phyloP scores from a whole-genome alignment of 305 asterid genomes.

The Rubia balearica region DNA sequence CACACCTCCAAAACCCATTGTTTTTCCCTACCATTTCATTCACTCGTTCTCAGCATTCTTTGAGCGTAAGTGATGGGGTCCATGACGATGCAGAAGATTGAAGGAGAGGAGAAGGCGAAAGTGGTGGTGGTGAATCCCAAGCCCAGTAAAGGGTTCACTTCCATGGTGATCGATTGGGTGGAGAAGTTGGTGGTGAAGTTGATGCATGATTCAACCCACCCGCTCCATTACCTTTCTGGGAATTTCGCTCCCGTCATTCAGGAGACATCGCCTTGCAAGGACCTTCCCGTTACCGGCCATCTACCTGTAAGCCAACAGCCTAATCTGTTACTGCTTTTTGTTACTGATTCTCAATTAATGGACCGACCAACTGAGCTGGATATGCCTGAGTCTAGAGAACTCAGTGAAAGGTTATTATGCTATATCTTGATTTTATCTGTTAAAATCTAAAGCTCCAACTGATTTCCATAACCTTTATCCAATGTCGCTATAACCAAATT shows the following conservation, averaged over 20 bases:
- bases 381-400: background rate
- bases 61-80: background rate
- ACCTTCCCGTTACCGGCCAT: conserved; percentile 56
- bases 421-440: background rate
- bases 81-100: conserved; percentile 8
- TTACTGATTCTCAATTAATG: background rate
- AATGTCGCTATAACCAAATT: background rate
- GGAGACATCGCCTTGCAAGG: conserved; percentile 64
- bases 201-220: conserved; percentile 50
- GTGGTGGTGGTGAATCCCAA: conserved; percentile 59
- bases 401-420: background rate
- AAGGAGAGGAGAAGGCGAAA: conserved; percentile 17
- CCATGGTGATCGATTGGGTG: conserved; percentile 65
- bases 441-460: background rate
- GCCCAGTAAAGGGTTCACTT: conserved; percentile 50
- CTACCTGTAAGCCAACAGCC: conserved; percentile 49
- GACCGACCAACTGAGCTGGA: too few relatives aligned
- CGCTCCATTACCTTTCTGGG: conserved; percentile 58
- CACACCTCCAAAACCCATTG: background rate
- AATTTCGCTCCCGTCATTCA: conserved; percentile 61
- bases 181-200: conserved; percentile 62
- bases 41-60: background rate
- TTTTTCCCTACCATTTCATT: background rate
- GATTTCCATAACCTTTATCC: background rate
- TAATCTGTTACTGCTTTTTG: too few relatives aligned